Percentiles rank a stretch among this genome's conserved stretches.
phyloP scores from a whole-genome alignment of 176 grass and related monocot species.

The Oryza meridionalis region DNA sequence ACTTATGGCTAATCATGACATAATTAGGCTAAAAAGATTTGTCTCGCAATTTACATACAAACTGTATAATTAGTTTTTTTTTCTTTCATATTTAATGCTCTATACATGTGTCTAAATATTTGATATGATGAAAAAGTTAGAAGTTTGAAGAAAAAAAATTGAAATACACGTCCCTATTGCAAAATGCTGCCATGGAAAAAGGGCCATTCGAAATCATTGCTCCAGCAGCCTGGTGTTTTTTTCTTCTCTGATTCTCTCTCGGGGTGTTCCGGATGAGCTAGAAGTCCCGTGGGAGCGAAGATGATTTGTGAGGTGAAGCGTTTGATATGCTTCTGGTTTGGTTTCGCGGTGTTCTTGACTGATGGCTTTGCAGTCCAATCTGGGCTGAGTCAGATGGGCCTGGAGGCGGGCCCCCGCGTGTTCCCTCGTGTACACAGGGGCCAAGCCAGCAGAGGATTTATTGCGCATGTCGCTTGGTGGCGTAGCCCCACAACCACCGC shows the following conservation, averaged over 20 bases:
- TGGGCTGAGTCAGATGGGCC: conserved; percentile 54
- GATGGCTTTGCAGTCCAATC: conserved; percentile 38
- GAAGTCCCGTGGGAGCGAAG: not conserved
- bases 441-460: conserved; percentile 32
- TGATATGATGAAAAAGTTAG: too few species aligned
- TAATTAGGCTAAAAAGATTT: too few species aligned
- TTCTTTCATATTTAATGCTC: too few species aligned
- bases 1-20: too few species aligned
- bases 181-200: not conserved
- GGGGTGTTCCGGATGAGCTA: not conserved
- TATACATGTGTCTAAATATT: too few species aligned
- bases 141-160: too few species aligned
- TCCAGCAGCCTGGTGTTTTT: not conserved
- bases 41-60: too few species aligned
- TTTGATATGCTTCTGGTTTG: not conserved
- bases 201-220: conserved; percentile 9
- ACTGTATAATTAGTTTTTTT: too few species aligned
- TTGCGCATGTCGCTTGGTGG: conserved; percentile 45
- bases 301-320: not conserved
- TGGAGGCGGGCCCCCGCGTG: conserved; percentile 25
- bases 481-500: not conserved
- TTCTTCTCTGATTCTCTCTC: not conserved
- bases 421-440: conserved; percentile 32
- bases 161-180: not conserved
- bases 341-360: not conserved